phyloP scores from a whole-genome alignment of 2,329 filamentous ascomycete species.

The Colletotrichum sp. region DNA sequence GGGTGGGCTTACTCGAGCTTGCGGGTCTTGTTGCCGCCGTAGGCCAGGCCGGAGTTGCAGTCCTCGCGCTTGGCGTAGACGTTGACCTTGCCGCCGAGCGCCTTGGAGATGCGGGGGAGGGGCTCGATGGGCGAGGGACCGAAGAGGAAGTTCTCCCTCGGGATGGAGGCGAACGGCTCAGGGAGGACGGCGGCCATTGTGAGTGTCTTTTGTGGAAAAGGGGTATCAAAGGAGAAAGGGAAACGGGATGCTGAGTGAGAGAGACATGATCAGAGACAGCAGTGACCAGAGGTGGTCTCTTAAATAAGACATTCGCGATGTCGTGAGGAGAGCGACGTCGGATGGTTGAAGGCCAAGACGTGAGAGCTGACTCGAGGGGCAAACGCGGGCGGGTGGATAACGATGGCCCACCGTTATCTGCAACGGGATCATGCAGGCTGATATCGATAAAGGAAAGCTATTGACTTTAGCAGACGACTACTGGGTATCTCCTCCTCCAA shows the following conservation, averaged over 20 bases:
- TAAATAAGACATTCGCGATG: slow-evolving; percentile 3
- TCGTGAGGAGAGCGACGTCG: slow-evolving; percentile 11
- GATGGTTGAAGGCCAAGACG: slow-evolving; percentile 3
- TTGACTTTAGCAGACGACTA: fast-evolving
- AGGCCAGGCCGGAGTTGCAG: slow-evolving; percentile 71
- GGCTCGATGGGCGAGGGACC: slow-evolving; percentile 72
- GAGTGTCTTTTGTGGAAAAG: neutral
- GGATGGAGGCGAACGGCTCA: slow-evolving; percentile 67
- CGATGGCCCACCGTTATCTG: slow-evolving; percentile 17
- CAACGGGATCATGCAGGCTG: slow-evolving; percentile 4
- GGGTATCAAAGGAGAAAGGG: neutral
- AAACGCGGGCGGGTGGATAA: slow-evolving; percentile 15
- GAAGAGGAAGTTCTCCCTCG: slow-evolving; percentile 66
- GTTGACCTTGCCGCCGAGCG: slow-evolving; percentile 62
- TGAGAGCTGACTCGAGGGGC: slow-evolving; percentile 9
- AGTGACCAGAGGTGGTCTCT: neutral
- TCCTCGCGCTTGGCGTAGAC: slow-evolving; percentile 78
- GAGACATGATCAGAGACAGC: neutral
- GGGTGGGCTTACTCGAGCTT: slow-evolving; percentile 62
- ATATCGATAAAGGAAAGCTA: neutral
- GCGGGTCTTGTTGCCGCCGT: slow-evolving; percentile 72
- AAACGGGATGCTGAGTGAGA: neutral
- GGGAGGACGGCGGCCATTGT: slow-evolving; percentile 48
- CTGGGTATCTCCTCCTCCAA: fast-evolving
- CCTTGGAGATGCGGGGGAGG: slow-evolving; percentile 67